Evolutionary conservation across 1,139 yeast species (phyloP).

Genomic region (Kurtzmaniella quercitrusa): DNA sequence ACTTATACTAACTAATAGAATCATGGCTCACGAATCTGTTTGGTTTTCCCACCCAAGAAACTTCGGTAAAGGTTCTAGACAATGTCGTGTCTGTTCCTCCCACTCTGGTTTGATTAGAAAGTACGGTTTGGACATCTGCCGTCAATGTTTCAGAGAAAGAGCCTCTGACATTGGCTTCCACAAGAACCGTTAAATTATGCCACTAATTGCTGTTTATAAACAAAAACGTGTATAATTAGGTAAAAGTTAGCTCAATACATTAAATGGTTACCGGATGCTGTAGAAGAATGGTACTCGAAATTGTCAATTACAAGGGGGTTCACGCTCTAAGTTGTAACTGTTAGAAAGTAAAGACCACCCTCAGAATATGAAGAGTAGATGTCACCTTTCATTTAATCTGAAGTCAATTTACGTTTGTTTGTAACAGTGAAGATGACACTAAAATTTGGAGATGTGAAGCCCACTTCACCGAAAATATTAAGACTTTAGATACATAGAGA

Average conservation of each 20-base stretch:
- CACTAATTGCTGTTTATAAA: slow-evolving; percentile 3
- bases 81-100: slow-evolving; percentile 98
- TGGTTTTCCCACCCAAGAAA: slow-evolving; percentile 99
- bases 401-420: too few species aligned
- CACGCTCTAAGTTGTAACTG: too few species aligned
- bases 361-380: too few species aligned
- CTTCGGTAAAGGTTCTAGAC: slow-evolving; percentile 99
- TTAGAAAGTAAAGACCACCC: too few species aligned
- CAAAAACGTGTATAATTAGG: slow-evolving; percentile 6
- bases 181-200: slow-evolving; percentile 83
- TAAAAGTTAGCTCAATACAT: background rate
- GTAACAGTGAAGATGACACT: too few species aligned
- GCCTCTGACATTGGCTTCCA: slow-evolving; percentile 98
- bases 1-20: slow-evolving; percentile 33
- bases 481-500: background rate
- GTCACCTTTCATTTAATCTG: too few species aligned
- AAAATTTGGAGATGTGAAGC: too few species aligned
- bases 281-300: too few species aligned
- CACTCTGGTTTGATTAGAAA: slow-evolving; percentile 99
- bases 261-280: background rate
- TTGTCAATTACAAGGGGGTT: too few species aligned
- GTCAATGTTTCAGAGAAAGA: slow-evolving; percentile 99
- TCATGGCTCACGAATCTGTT: slow-evolving; percentile 99
- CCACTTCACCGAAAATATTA: background rate
- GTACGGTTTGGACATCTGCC: slow-evolving; percentile 99